Evolutionary conservation across 257 asterid species (phyloP), one percentile per base, ranked within the genome.

Genomic region (Eucommia ulmoides): DNA sequence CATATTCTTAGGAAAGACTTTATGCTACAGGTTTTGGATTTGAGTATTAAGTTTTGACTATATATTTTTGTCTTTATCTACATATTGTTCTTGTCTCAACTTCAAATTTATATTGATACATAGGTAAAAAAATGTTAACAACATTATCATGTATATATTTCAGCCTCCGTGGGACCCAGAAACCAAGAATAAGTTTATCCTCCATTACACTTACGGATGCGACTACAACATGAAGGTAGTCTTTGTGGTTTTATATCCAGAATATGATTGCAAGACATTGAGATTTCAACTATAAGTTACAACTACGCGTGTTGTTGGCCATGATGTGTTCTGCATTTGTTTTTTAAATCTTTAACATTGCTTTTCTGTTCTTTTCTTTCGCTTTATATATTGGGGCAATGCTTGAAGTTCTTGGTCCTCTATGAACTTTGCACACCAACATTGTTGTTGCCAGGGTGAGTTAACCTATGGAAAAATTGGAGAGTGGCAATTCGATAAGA

Each of bases 151-250:
- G 58, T 51, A 18, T 22, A 53, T 24, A 10, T 65, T 52, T 63
- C 82, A 82, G 93, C 86, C 93, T 23, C 93, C 93, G 2, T 79
- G 79, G 79, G 93, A 82, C 51, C 15, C 55, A 67, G 78, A 63
- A 56, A 74, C 69, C 7, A 22, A 56, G 22, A 64, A 69, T 41
- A 76, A 56, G 56, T 79, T 53, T 51, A 82, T 79, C 58, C 72
- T 82, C 45, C 89, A 82, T 54, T 82, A 52, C 54, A 79, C 93
- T 41, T 79, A 79, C 44, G 79, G 69, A 17, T 74, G 79, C 53
- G 86, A 79, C 72, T 82, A 64, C 68, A 76, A 52, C 62, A 55
- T 71, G 58, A 71, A 78, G 83, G 93, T 78, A 55, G 41, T 61
- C 17, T 12, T n/a, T 9, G 12, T 45, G 20, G 20, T 55, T 47